Evolutionary conservation across 306 rosid species (phyloP).

Genomic region (Cicer bijugum): DNA sequence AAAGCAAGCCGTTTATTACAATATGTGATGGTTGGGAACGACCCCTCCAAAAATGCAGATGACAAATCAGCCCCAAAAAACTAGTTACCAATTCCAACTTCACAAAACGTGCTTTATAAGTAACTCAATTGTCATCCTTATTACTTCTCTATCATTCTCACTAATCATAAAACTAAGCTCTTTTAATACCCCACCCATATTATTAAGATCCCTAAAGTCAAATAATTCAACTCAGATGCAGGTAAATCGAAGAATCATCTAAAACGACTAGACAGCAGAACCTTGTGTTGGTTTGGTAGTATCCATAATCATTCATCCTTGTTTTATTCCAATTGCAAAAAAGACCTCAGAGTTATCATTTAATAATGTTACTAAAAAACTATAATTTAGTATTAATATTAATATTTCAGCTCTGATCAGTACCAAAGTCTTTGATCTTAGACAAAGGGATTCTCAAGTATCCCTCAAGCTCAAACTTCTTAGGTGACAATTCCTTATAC

Average conservation of each 20-base stretch:
- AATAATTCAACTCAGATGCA: conserved; percentile 22
- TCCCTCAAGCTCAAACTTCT: conserved; percentile 90
- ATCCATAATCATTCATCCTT: conserved; percentile 35
- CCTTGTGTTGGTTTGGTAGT: conserved; percentile 4
- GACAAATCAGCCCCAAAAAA: conserved; percentile 9
- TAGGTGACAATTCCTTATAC: conserved; percentile 77
- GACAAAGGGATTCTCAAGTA: conserved; percentile 79
- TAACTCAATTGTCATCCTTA: conserved; percentile 40
- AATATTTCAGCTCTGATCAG: conserved; percentile 62
- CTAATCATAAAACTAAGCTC: conserved; percentile 35
- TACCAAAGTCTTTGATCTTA: conserved; percentile 74
- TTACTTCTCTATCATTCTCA: conserved; percentile 45
- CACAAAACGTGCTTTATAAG: conserved; percentile 11
- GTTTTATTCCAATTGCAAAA: conserved; percentile 47
- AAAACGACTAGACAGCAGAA: conserved; percentile 10
- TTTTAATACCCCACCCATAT: conserved; percentile 39
- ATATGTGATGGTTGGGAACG: background rate
- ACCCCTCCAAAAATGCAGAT: conserved; percentile 37
- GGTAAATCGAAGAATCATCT: conserved; percentile 35
- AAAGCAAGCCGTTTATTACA: conserved; percentile 10
- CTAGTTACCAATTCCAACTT: background rate
- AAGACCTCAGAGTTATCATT: conserved; percentile 19
- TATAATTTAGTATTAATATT: background rate
- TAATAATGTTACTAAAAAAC: background rate
- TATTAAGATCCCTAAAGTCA: conserved; percentile 26